A percentile compares a stretch with the other conserved stretches of the same genome.
These are phyloP conservation scores for Ogataea naganishii DNA, from an alignment of 805 yeast genomes.

Conservation along the genomic window DNA sequence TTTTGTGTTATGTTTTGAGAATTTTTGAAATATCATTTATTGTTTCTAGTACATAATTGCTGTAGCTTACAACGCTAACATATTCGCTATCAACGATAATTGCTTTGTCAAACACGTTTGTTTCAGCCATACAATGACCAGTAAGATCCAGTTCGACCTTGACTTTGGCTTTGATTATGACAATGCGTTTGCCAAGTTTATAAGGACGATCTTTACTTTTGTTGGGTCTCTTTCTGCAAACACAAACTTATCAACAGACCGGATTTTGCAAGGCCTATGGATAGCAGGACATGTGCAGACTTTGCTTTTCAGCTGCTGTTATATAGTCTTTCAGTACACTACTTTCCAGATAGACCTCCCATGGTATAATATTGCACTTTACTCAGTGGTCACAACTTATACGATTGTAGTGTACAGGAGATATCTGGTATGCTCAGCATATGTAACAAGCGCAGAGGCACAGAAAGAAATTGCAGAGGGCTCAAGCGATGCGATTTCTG, in stretches of 20 bases:
- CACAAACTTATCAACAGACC: neutral
- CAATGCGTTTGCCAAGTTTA: too few species aligned
- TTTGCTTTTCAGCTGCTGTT: conserved; percentile 3
- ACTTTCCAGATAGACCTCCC: conserved; percentile 2
- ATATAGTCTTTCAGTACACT: neutral
- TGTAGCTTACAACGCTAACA: too few species aligned
- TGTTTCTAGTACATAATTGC: too few species aligned
- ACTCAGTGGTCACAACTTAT: conserved; percentile 19
- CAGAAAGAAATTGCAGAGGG: conserved; percentile 1
- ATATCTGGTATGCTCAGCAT: conserved; percentile 13
- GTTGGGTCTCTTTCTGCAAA: too few species aligned
- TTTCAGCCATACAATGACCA: too few species aligned
- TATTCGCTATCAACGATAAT: too few species aligned
- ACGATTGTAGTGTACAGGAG: conserved; percentile 20
- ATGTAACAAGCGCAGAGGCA: conserved; percentile 3
- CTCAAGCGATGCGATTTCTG: conserved; percentile 2
- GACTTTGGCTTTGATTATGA: too few species aligned
- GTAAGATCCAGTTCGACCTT: too few species aligned
- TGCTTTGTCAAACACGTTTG: too few species aligned
- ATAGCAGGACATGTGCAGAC: conserved; percentile 13
- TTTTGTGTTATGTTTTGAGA: too few species aligned
- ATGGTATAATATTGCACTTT: conserved; percentile 15
- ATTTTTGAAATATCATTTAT: too few species aligned
- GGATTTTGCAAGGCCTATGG: conserved; percentile 13
- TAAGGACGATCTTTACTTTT: too few species aligned